Evolutionary conservation across 2,329 filamentous ascomycete genomes (phyloP), one percentile per base, ranked within the genome.

Genomic region (Colletotrichum ledebouriae): DNA sequence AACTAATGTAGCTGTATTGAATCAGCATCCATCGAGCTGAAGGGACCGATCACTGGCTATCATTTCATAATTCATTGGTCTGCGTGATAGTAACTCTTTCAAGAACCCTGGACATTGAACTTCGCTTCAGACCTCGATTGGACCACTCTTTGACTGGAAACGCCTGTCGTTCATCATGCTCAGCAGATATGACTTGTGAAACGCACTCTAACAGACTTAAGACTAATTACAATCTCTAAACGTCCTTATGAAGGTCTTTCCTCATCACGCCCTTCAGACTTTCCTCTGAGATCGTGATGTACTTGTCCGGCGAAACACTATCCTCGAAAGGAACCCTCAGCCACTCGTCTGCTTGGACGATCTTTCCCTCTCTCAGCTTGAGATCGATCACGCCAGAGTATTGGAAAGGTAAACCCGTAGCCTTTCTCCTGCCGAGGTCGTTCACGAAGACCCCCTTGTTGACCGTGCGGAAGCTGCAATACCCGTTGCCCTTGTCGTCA

Each of bases 401-500:
- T 33, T 59, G 20, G 4, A 65, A 68, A 6, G 60, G 60, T n/a
- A 68, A n/a, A 1, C 60, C 60, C 7, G 60, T 59, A 4, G 65
- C 60, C 34, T 65, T 65, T 11, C 65, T 33, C 22, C 60, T 29
- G 1, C 64, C 64, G 3, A 67, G 33, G 39, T 67, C 64, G 22
- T 67, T 67, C 4, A 67, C 59, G 10, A 67, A 63, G 12, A 67
- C 55, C 11, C 60, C 65, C 47, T 39, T 59, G 25, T 68, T 68
- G 17, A 68, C 60, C 9, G 55, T 68, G 12, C 65, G 60, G 42
- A 64, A 65, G 41, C 65, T 68, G 47, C 60, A 68, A 46, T 59
- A 65, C 12, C 55, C 55, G 15, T 68, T 59, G 10, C 65, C 65
- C 12, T 29, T 39, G 29, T 33, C 47, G 33, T 59, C 65, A 7